Evolutionary conservation across 2,329 filamentous ascomycete species (phyloP), one percentile per base, ranked within the genome.

Genomic region (Fusarium globosum): DNA sequence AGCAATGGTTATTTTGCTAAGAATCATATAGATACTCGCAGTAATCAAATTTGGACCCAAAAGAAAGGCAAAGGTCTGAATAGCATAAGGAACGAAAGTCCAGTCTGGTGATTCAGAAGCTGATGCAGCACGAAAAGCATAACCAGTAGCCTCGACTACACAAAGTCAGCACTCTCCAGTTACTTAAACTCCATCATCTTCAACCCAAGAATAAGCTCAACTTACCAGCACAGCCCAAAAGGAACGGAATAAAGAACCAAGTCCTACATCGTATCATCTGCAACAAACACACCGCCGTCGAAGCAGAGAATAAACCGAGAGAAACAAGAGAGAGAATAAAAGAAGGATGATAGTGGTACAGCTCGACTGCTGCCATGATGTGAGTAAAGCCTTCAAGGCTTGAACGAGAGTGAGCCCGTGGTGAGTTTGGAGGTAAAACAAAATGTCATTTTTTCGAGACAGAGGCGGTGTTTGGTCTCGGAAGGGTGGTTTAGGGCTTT

Each of bases 191-290:
- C 30, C 30, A 13, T 30, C 30, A 13, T 12, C 30, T 30, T 30
- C 30, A 12, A 30, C 30, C 10, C 15, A 42, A 23, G 15, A 11
- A 42, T 43, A 6, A 15, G 21, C 16, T 33, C 0, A n/a, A 33
- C 80, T 76, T 80, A 87, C 86, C 85, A 9, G 83, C 51, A 30
- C 85, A 86, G 1, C 88, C 87, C 10, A 88, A 77, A 12, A 85
- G 68, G 41, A 89, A 85, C 0, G 87, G 85, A 4, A 86, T 83
- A 67, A 87, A 85, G 75, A 86, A 88, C 85, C 86, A 88, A 6
- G 85, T 85, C 52, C 83, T 79, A 4, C 80, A 80, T 46, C 77
- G 75, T n/a, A 84, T 43, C 30, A 87, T 71, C 58, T 85, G 84
- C 28, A 78, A 82, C 28, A 79, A 48, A 69, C 87, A 85, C 1